A percentile compares a stretch with the other conserved stretches of the same genome.
These are phyloP conservation scores for Begonia peltatifolia DNA, from an alignment of 306 rosid species.

Conservation along the genomic window DNA sequence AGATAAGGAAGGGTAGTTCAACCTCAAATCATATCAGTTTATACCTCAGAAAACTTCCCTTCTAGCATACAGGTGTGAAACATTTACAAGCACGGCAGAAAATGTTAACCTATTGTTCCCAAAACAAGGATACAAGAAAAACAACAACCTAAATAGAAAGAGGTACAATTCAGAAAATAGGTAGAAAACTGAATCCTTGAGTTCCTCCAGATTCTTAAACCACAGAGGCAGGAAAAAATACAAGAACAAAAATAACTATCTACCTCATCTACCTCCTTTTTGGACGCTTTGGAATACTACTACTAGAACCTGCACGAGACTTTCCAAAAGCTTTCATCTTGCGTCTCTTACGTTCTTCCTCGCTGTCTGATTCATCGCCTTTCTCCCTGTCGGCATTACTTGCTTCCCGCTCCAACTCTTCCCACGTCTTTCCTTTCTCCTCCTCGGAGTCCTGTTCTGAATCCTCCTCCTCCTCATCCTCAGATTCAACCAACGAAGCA, in stretches of 20 bases:
- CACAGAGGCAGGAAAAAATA: no score
- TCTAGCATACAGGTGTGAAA: background rate
- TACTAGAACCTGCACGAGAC: slow-evolving; percentile 36
- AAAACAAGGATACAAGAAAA: background rate
- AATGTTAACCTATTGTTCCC: no score
- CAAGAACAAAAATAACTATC: no score
- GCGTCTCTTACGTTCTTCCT: slow-evolving; percentile 83
- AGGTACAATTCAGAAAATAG: no score
- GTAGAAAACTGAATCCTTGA: no score
- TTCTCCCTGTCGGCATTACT: slow-evolving; percentile 89
- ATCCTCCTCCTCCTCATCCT: slow-evolving; percentile 46
- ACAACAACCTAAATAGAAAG: background rate
- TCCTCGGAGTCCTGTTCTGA: slow-evolving; percentile 32
- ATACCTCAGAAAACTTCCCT: no score
- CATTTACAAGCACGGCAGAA: no score
- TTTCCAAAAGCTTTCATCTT: slow-evolving; percentile 76
- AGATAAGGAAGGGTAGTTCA: no score
- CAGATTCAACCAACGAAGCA: slow-evolving; percentile 84
- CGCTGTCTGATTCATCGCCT: slow-evolving; percentile 81
- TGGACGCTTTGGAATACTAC: no score
- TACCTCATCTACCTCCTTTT: no score
- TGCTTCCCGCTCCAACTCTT: slow-evolving; percentile 95
- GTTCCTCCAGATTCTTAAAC: no score
- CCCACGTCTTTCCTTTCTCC: slow-evolving; percentile 75
- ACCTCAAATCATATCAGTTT: no score